Evolutionary conservation across 192 early-diverging fungal species (phyloP), one percentile per base, ranked within the genome.

Genomic region (Paraglomus occultum): DNA sequence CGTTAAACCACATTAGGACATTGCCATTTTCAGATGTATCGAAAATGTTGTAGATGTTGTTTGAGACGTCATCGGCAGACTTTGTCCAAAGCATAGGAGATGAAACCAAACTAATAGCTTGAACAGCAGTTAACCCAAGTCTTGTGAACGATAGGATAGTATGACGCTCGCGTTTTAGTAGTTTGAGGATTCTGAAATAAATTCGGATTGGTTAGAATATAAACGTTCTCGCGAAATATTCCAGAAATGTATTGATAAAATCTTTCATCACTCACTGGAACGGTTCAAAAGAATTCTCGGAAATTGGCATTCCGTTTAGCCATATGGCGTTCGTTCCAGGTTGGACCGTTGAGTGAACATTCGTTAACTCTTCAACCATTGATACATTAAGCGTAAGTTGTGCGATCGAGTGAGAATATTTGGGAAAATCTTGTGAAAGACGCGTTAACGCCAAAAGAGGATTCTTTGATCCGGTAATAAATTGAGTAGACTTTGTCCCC

Each of bases 381-480:
- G 82, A 75, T 10, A 71, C 55, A 67, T 87, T 82, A 2, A 91
- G 15, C 0, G 65, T 68, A n/a, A 88, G 55, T 17, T 81, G 60
- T 1, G 87, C 80, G 18, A 97, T 75, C 38, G 85, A 73, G 68
- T 95, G 90, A 6, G 94, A 91, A 70, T 92, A 91, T 67, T 93
- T 94, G 4, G 95, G 97, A 71, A 96, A 91, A 74, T 96, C 86
- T 72, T 94, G 93, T 6, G 88, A 75, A 5, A 95, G 68, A 47
- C 84, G 82, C 38, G 79, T 79, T 17, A 99, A 76, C 6, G 89
- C 77, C 1, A 72, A 66, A 6, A 98, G 73, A 15, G 90, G 87
- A 54, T 88, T 74, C 5, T 81, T 55, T 0, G 89, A 79, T 38
- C 75, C 46, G n/a, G 89, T 49, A 40, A 96, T 79, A 73, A 90